Evolutionary conservation across 1,284 basidiomycete species (phyloP).

Genomic region (Austroboletus niveus): DNA sequence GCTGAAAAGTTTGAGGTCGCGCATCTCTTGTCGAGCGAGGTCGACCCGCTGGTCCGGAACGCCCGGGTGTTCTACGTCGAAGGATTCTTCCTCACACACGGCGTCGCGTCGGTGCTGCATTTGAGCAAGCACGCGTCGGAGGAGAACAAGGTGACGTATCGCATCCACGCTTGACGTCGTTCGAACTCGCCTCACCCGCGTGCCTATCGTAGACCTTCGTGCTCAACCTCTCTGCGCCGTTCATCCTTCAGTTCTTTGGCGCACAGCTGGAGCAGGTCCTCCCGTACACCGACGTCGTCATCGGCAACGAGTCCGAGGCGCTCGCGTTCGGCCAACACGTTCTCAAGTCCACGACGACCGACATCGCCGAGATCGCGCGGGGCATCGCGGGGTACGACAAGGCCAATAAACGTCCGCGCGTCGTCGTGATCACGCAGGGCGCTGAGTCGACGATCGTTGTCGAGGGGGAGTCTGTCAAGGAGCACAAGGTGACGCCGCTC

Average conservation of each 20-base stretch:
- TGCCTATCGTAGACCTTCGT: constrained; percentile 63
- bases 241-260: constrained; percentile 95
- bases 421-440: constrained; percentile 93
- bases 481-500: constrained; percentile 66
- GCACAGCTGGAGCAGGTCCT: constrained; percentile 77
- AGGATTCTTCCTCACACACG: constrained; percentile 98
- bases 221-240: constrained; percentile 96
- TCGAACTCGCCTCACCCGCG: too few species aligned
- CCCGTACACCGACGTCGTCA: constrained; percentile 82
- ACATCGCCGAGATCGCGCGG: constrained; percentile 69
- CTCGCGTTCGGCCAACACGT: constrained; percentile 80
- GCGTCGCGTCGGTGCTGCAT: constrained; percentile 70
- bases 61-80: constrained; percentile 94
- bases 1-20: constrained; percentile 87
- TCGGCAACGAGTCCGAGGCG: constrained; percentile 96
- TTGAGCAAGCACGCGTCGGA: constrained; percentile 82
- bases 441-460: constrained; percentile 81
- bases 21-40: constrained; percentile 77
- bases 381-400: constrained; percentile 71
- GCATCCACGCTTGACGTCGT: background rate
- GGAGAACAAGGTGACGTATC: constrained; percentile 58
- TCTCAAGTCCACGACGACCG: constrained; percentile 50
- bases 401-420: constrained; percentile 74
- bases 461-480: constrained; percentile 53
- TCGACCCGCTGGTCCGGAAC: constrained; percentile 75